phyloP scores from a whole-genome alignment of 371 early-diverging fungal species.

The Mucor lusitanicus region DNA sequence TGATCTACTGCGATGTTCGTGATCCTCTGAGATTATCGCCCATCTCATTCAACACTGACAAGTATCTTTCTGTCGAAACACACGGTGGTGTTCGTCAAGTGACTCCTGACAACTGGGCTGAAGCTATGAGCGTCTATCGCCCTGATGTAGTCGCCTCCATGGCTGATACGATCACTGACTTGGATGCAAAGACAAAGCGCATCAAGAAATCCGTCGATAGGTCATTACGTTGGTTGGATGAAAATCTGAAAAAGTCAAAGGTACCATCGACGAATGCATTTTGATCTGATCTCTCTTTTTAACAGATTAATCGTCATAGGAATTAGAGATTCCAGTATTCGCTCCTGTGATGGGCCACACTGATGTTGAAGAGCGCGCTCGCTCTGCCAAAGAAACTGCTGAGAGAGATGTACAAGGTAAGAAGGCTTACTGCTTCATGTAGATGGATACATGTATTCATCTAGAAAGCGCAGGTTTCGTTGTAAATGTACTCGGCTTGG shows the following conservation, averaged over 20 bases:
- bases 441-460: not conserved
- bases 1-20: constrained; percentile 66
- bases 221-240: constrained; percentile 63
- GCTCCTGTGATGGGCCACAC: constrained; percentile 61
- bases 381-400: constrained; percentile 59
- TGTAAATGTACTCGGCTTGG: constrained; percentile 40
- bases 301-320: not conserved
- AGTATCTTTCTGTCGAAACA: constrained; percentile 66
- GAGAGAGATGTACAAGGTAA: constrained; percentile 59
- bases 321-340: constrained; percentile 49
- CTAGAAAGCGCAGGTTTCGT: constrained; percentile 33
- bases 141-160: constrained; percentile 59
- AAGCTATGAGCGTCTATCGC: constrained; percentile 48
- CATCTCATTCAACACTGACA: constrained; percentile 60
- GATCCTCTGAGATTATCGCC: constrained; percentile 58
- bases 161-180: constrained; percentile 48
- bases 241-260: constrained; percentile 32
- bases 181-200: constrained; percentile 58
- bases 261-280: not conserved
- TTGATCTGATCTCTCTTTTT: not conserved
- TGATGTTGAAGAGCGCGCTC: constrained; percentile 54
- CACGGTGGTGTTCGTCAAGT: constrained; percentile 67
- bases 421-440: not conserved
- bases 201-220: constrained; percentile 68
- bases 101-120: constrained; percentile 54